Percentiles rank a stretch among this genome's conserved stretches.
Conservation (phyloP, 83 land plant species). For the Diphasiastrum complanatum region DNA sequence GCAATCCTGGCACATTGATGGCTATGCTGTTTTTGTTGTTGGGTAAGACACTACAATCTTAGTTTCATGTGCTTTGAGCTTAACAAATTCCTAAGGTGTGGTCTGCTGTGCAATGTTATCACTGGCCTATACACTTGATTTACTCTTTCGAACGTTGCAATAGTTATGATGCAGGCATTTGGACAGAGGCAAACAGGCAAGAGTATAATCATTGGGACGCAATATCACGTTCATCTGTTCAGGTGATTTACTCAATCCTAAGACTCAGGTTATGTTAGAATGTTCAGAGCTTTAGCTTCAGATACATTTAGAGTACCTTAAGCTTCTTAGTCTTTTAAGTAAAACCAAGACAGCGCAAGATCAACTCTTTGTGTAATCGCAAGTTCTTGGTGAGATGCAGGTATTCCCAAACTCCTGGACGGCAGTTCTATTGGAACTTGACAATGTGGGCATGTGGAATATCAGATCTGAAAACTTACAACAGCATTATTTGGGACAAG, state of each 20-base stretch:
- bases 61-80: neutral
- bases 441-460: conserved; percentile 44
- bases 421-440: conserved; percentile 31
- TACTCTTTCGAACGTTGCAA: neutral
- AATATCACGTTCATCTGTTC: conserved; percentile 33
- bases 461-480: conserved; percentile 27
- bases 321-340: neutral
- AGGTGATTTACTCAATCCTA: conserved; percentile 17
- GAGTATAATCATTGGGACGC: conserved; percentile 39
- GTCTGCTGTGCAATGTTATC: neutral
- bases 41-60: conserved; percentile 42
- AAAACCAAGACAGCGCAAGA: neutral
- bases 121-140: neutral
- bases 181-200: conserved; percentile 37
- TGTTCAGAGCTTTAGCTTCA: too few species aligned
- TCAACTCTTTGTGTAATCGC: neutral
- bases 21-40: conserved; percentile 80
- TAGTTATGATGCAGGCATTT: conserved; percentile 29
- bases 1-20: conserved; percentile 71
- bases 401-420: conserved; percentile 41
- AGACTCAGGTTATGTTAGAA: too few species aligned
- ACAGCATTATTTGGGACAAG: conserved; percentile 31
- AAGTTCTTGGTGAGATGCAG: conserved; percentile 8
- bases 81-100: neutral
- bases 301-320: neutral